Evolutionary conservation across 306 rosid species (phyloP).

Genomic region (Dryas octopetala): DNA sequence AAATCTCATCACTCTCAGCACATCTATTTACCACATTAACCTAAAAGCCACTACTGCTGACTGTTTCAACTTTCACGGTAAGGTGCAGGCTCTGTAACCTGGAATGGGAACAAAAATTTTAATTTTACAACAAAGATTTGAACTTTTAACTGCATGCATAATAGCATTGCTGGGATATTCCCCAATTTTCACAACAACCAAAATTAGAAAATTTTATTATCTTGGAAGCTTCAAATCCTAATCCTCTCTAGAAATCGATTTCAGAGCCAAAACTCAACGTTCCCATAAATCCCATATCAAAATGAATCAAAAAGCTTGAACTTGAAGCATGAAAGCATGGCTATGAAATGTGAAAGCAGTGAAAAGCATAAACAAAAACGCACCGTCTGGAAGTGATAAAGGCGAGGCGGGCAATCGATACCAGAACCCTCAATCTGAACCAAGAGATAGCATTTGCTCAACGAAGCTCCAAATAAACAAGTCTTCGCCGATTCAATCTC

Average conservation of each 20-base stretch:
- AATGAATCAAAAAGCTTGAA: neutral
- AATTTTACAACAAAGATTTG: slow-evolving; percentile 7
- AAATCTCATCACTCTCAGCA: slow-evolving; percentile 43
- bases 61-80: slow-evolving; percentile 16
- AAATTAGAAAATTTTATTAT: neutral
- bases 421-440: slow-evolving; percentile 8
- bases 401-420: neutral
- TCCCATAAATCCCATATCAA: neutral
- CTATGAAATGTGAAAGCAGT: neutral
- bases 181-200: neutral
- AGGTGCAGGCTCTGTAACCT: slow-evolving; percentile 36
- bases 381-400: neutral
- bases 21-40: slow-evolving; percentile 24
- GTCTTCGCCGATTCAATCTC: neutral
- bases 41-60: slow-evolving; percentile 8
- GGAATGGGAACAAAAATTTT: slow-evolving; percentile 26
- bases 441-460: neutral
- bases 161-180: neutral
- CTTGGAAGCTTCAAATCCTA: neutral
- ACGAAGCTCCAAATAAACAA: slow-evolving; percentile 3
- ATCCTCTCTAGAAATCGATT: neutral
- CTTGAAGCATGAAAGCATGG: neutral
- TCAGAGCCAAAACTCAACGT: neutral
- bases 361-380: neutral
- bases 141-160: neutral